Evolutionary conservation across 441 rosid genomes (phyloP).

Genomic region (Sinapis alba): DNA sequence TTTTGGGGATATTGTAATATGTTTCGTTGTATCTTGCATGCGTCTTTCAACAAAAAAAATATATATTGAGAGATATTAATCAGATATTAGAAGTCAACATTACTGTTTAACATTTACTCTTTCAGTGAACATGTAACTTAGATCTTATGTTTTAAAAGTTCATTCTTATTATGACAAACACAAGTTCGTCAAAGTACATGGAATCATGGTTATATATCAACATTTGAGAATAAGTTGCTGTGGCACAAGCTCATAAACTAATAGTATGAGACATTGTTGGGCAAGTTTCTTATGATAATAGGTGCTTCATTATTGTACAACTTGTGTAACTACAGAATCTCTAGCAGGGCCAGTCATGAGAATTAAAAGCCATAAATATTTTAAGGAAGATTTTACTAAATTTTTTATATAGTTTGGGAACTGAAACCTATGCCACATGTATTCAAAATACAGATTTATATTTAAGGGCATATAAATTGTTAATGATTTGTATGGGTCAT

Average conservation of each 20-base stretch:
- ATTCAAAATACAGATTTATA: too few relatives aligned
- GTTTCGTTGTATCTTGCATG: not conserved
- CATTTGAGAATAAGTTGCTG: not conserved
- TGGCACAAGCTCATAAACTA: not conserved
- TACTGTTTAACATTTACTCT: constrained; percentile 5
- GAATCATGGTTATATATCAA: not conserved
- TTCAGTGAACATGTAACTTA: not conserved
- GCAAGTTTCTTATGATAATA: too few relatives aligned
- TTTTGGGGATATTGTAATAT: constrained; percentile 19
- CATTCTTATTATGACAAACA: constrained; percentile 12
- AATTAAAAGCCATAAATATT: too few relatives aligned
- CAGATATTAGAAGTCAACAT: not conserved
- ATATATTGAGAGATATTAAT: not conserved
- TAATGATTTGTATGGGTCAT: too few relatives aligned
- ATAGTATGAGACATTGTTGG: not conserved
- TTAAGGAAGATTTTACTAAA: too few relatives aligned
- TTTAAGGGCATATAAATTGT: not conserved
- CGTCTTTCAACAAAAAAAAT: constrained; percentile 7
- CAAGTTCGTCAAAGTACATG: constrained; percentile 18
- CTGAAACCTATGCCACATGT: too few relatives aligned
- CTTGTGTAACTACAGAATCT: too few relatives aligned
- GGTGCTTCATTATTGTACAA: too few relatives aligned
- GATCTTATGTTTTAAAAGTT: not conserved
- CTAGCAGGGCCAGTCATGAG: too few relatives aligned
- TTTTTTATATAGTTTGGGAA: too few relatives aligned